These are phyloP conservation scores for Pelargonium fulgidum DNA, from an alignment of 441 rosid species.

Conservation along the genomic window DNA sequence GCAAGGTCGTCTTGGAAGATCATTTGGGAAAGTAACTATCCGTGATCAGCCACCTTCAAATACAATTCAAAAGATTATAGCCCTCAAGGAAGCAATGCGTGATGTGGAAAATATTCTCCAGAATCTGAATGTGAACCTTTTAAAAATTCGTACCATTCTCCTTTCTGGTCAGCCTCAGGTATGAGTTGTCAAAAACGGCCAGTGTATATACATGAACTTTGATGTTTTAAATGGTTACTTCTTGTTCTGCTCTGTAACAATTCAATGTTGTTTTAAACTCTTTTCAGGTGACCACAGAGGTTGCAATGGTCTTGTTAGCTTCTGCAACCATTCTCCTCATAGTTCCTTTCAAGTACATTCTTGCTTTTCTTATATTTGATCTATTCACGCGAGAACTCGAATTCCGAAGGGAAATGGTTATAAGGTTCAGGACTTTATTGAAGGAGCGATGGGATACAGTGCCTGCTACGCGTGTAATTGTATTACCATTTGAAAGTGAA, in stretches of 20 bases:
- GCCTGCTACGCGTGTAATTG: constrained; percentile 79
- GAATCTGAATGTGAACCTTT: constrained; percentile 73
- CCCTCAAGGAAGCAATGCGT: constrained; percentile 86
- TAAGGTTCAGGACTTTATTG: constrained; percentile 43
- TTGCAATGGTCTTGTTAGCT: constrained; percentile 57
- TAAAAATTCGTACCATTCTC: constrained; percentile 66
- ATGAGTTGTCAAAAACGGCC: constrained; percentile 16
- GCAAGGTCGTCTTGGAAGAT: constrained; percentile 95
- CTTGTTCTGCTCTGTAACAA: not conserved
- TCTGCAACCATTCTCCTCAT: constrained; percentile 50
- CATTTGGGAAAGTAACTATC: constrained; percentile 73
- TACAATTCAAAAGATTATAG: constrained; percentile 85
- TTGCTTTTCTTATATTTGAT: constrained; percentile 61
- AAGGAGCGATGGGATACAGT: constrained; percentile 84
- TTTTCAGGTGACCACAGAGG: constrained; percentile 74
- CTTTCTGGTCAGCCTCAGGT: constrained; percentile 97
- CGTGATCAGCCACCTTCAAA: constrained; percentile 96
- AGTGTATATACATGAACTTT: not conserved
- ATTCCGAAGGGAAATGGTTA: constrained; percentile 73
- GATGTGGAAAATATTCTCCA: constrained; percentile 78
- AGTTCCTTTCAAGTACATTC: constrained; percentile 77
- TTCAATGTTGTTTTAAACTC: constrained; percentile 7
- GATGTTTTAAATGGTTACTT: not conserved
- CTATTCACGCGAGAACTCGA: constrained; percentile 80
- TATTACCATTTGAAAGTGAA: constrained; percentile 53